Evolutionary conservation across 441 rosid genomes (phyloP), one percentile per base, ranked within the genome.

Genomic region (Adansonia gregorii): DNA sequence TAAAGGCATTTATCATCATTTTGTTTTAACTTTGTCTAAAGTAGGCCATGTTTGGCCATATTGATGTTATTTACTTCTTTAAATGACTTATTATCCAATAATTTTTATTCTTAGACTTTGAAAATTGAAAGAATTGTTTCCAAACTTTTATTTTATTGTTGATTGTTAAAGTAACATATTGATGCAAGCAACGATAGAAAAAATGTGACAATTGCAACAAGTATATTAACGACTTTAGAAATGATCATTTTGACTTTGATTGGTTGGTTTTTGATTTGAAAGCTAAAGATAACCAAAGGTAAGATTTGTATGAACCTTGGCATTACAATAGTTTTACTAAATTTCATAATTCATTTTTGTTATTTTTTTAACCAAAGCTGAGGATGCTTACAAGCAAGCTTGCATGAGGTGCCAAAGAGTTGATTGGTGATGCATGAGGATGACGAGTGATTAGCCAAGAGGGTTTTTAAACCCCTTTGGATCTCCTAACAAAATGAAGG

Each of bases 241-340:
- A 19, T 68, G 51, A 27, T 78, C 63, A 81, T 81, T 72, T 27
- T 74, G 48, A 67, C 72, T 52, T 78, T 67, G 63, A 74, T 81
- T 63, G 15, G 75, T 59, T 70, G 59, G 76, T 81, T 77, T 55
- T 11, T 74, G 72, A 67, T 43, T 14, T 81, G 78, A 79, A 74
- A 17, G 58, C 55, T 31, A 78, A 70, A 79, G 67, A 74, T 46
- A 4, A 56, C 8, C 14, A 74, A 9, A n/a, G 79, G 84, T 81
- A 81, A 43, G 15, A 20, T 46, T 39, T 52, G 70, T 64, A 14
- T 76, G 20, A 31, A 52, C n/a, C 59, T 54, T 65, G 43, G 46
- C 2, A 9, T 31, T 49, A n/a, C 6, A 27, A 17, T 39, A 51
- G 6, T 49, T 51, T 19, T 31, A 7, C 71, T 56, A 11, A 24